A percentile compares a stretch with the other conserved stretches of the same genome.
These are phyloP conservation scores for Paramecium primaurelia DNA, from an alignment of 73 alveolate species.

Conservation along the genomic window DNA sequence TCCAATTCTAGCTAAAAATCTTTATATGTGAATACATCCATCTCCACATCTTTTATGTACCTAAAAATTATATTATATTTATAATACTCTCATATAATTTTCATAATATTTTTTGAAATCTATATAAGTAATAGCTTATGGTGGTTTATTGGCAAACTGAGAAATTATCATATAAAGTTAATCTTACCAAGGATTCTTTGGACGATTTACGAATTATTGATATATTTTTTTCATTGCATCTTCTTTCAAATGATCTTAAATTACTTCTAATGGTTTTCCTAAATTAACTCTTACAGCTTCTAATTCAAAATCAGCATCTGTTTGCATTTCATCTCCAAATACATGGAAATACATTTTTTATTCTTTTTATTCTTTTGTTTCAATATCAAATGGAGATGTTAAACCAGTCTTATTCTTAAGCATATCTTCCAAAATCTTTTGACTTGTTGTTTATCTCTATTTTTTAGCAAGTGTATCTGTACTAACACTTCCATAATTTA, in stretches of 20 bases:
- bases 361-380: conserved; percentile 5
- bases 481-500: neutral
- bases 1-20: conserved; percentile 34
- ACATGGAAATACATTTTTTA: neutral
- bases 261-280: conserved; percentile 34
- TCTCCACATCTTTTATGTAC: conserved; percentile 47
- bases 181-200: conserved; percentile 37
- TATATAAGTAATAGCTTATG: neutral
- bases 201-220: neutral
- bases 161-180: neutral
- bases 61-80: too few species aligned
- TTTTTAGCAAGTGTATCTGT: neutral
- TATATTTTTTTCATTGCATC: conserved; percentile 19
- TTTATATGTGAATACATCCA: conserved; percentile 8
- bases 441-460: neutral
- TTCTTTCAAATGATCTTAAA: conserved; percentile 34
- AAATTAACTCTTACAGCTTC: conserved; percentile 24
- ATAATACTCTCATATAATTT: conserved; percentile 48
- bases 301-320: conserved; percentile 9
- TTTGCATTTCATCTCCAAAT: conserved; percentile 33
- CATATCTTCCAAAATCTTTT: conserved; percentile 29
- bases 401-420: neutral
- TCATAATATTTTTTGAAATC: conserved; percentile 45
- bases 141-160: conserved; percentile 18
- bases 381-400: neutral